These are phyloP conservation scores for Platanthera guangdongensis DNA, from an alignment of 106 monocot species.

Conservation along the genomic window DNA sequence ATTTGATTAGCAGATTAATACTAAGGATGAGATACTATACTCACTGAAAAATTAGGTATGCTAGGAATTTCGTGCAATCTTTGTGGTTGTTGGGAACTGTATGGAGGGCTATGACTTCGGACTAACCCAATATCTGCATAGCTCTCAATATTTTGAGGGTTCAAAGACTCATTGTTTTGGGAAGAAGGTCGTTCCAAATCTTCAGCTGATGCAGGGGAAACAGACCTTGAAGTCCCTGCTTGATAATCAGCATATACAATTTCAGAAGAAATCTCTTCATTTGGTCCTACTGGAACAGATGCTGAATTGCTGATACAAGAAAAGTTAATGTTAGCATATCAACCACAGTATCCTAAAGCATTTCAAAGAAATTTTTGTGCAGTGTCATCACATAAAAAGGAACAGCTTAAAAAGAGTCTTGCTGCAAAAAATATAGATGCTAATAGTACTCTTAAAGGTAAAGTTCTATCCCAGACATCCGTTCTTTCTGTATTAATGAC, in stretches of 20 bases:
- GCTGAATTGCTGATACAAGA: slow-evolving; percentile 6
- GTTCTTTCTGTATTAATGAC: background rate
- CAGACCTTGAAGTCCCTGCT: slow-evolving; percentile 18
- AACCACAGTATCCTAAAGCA: background rate
- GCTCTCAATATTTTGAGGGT: slow-evolving; percentile 24
- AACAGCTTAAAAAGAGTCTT: background rate
- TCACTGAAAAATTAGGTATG: slow-evolving; percentile 45
- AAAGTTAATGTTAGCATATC: slow-evolving; percentile 6
- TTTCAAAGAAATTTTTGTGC: background rate
- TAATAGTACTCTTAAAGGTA: background rate
- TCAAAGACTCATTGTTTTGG: slow-evolving; percentile 15
- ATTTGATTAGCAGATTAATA: background rate
- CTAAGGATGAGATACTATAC: slow-evolving; percentile 6
- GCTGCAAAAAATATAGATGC: background rate
- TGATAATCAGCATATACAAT: slow-evolving; percentile 27
- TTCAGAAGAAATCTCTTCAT: slow-evolving; percentile 19
- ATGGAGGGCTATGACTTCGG: slow-evolving; percentile 32
- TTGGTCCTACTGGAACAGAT: slow-evolving; percentile 12
- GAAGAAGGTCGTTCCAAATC: slow-evolving; percentile 16
- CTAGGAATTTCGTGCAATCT: slow-evolving; percentile 19
- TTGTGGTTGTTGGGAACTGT: slow-evolving; percentile 18
- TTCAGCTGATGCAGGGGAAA: slow-evolving; percentile 21
- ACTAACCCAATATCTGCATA: slow-evolving; percentile 46
- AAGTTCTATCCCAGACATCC: background rate
- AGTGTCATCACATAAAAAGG: background rate